A percentile compares a stretch with the other conserved stretches of the same genome.
Conservation (phyloP, 495 filamentous ascomycete genomes). For the Hypoxylon lienhwacheense region DNA sequence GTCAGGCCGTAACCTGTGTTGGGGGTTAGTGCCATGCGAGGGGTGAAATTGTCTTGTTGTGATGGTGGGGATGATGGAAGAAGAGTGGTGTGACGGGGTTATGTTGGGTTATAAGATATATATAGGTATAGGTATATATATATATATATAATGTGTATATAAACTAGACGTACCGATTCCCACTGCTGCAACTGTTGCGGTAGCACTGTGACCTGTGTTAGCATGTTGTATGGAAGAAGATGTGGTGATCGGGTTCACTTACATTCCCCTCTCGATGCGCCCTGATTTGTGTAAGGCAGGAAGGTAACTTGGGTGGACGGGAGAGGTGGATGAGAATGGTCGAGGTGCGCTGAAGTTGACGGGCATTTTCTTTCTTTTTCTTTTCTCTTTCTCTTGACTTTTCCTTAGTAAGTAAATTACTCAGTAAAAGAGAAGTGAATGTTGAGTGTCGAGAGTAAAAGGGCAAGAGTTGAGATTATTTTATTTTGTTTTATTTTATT, state of each 20-base stretch:
- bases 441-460: no score
- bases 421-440: no score
- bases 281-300: slow-evolving; percentile 42
- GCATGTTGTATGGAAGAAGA: not conserved
- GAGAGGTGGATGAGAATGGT: slow-evolving; percentile 45
- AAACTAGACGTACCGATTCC: slow-evolving; percentile 37
- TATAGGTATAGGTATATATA: not conserved
- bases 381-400: not conserved
- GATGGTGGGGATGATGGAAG: not conserved
- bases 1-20: slow-evolving; percentile 42
- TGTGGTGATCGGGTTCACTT: slow-evolving; percentile 3
- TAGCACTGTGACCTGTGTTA: slow-evolving; percentile 36
- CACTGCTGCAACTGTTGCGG: slow-evolving; percentile 44
- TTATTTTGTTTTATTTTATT: no score
- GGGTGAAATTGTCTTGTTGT: not conserved
- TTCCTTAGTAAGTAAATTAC: no score
- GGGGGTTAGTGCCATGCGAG: no score
- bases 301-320: slow-evolving; percentile 49
- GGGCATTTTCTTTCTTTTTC: slow-evolving; percentile 32
- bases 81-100: not conserved
- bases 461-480: no score
- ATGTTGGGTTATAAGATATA: not conserved
- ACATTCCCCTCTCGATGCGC: slow-evolving; percentile 44
- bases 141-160: no score
- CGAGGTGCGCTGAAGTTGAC: slow-evolving; percentile 28